Evolutionary conservation across 371 early-diverging fungal genomes (phyloP).

Genomic region (Nematocida ausubeli): DNA sequence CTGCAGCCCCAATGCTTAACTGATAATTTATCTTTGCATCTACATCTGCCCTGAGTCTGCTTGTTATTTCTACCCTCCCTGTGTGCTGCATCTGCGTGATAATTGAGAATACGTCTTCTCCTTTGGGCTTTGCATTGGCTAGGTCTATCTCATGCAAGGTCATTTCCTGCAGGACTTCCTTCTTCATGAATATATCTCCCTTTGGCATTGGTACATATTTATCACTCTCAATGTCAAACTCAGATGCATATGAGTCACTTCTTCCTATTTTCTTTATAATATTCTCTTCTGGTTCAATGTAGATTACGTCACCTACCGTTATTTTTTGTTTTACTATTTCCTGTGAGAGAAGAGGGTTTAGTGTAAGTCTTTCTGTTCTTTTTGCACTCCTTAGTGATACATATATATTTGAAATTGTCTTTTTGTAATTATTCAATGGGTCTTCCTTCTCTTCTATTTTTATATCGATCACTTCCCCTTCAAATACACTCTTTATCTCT

Average conservation of each 20-base stretch:
- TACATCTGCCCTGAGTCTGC: slow-evolving; percentile 55
- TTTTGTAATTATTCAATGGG: slow-evolving; percentile 46
- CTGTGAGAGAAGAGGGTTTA: slow-evolving; percentile 43
- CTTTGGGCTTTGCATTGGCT: slow-evolving; percentile 52
- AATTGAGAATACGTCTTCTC: slow-evolving; percentile 51
- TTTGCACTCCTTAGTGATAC: slow-evolving; percentile 58
- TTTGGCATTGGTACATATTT: slow-evolving; percentile 64
- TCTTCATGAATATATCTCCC: slow-evolving; percentile 58
- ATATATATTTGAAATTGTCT: slow-evolving; percentile 36
- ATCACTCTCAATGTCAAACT: slow-evolving; percentile 66
- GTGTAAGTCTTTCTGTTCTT: slow-evolving; percentile 55
- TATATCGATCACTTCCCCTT: slow-evolving; percentile 66
- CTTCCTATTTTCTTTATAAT: slow-evolving; percentile 65
- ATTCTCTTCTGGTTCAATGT: slow-evolving; percentile 59
- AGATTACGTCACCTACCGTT: slow-evolving; percentile 64
- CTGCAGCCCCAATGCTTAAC: slow-evolving; percentile 49
- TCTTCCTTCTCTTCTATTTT: slow-evolving; percentile 56
- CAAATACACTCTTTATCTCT: slow-evolving; percentile 62
- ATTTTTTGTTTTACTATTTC: slow-evolving; percentile 57
- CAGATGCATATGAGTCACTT: slow-evolving; percentile 60
- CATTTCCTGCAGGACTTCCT: slow-evolving; percentile 59
- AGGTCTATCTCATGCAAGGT: slow-evolving; percentile 63
- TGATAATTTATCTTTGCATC: slow-evolving; percentile 48
- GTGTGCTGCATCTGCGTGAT: slow-evolving; percentile 25
- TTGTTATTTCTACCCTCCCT: slow-evolving; percentile 54